A percentile compares a stretch with the other conserved stretches of the same genome.
Conservation (phyloP, 23 red algal species). For the Chondrus crispus region DNA sequence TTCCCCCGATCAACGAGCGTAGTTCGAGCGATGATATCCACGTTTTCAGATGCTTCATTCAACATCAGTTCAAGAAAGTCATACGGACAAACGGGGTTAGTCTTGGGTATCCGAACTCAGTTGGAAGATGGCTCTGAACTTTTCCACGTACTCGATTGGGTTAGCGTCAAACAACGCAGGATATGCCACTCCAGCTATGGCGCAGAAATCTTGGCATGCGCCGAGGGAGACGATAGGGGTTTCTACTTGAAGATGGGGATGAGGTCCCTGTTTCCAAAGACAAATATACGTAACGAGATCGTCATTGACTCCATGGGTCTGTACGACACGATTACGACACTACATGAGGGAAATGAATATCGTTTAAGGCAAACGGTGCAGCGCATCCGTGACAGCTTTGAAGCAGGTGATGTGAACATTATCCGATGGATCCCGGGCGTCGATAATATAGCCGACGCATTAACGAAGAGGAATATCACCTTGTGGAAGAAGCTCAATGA, state of each 20-base stretch:
- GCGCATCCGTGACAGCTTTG: neutral
- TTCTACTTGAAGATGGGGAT: constrained; percentile 2
- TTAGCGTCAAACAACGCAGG: neutral
- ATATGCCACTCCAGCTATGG: neutral
- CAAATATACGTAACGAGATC: too few species aligned
- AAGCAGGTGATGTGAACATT: neutral
- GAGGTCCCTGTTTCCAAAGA: neutral
- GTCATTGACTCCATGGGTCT: neutral
- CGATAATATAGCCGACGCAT: neutral
- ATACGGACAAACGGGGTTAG: constrained; percentile 35
- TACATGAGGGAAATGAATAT: constrained; percentile 5
- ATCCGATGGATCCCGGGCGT: neutral
- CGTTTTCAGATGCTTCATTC: constrained; percentile 30
- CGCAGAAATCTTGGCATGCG: neutral
- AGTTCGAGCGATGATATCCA: neutral
- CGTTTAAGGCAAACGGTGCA: neutral
- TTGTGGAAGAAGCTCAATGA: too few species aligned
- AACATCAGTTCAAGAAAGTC: neutral
- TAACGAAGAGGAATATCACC: too few species aligned
- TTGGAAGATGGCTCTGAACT: neutral
- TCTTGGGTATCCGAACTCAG: neutral
- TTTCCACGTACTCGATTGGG: neutral
- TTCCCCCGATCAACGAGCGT: neutral
- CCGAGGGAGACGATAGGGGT: neutral
- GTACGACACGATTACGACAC: neutral